Evolutionary conservation across 192 early-diverging fungal genomes (phyloP).

Genomic region (Entomortierella chlamydospora): DNA sequence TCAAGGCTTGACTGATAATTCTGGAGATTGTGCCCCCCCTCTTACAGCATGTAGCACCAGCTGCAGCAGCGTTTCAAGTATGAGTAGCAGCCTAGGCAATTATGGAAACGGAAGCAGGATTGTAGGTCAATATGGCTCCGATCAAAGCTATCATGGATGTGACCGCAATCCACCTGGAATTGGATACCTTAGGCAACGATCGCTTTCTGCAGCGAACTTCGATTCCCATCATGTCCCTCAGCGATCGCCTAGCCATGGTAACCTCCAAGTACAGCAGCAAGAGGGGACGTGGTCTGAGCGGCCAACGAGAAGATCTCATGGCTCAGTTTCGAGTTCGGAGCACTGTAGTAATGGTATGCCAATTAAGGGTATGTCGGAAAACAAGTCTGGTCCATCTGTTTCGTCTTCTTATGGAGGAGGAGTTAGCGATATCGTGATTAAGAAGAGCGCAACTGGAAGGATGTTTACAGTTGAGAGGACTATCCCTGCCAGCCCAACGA

Average conservation of each 20-base stretch:
- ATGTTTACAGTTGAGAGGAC: conserved; percentile 50
- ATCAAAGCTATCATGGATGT: not conserved
- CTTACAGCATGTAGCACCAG: conserved; percentile 10
- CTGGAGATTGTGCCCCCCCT: not conserved
- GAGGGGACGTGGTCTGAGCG: conserved; percentile 2
- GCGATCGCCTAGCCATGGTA: not conserved
- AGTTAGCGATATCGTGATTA: conserved; percentile 45
- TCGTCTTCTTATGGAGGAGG: conserved; percentile 4
- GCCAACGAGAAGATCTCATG: conserved; percentile 14
- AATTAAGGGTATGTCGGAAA: not conserved
- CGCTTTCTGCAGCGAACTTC: conserved; percentile 33
- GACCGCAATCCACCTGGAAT: not conserved
- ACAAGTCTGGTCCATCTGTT: not conserved
- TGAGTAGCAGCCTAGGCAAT: conserved; percentile 16
- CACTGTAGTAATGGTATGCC: not conserved
- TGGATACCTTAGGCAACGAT: conserved; percentile 37
- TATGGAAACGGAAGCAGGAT: not conserved
- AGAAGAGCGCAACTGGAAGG: conserved; percentile 48
- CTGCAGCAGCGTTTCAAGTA: conserved; percentile 24
- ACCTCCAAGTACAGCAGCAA: not conserved
- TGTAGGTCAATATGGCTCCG: not conserved
- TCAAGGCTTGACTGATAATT: conserved; percentile 9
- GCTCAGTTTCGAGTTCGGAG: conserved; percentile 14
- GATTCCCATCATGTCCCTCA: not conserved
- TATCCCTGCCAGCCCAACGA: conserved; percentile 35